phyloP scores from a whole-genome alignment of 2,329 filamentous ascomycete species.

The Arthrobotrys pseudoclavata region DNA sequence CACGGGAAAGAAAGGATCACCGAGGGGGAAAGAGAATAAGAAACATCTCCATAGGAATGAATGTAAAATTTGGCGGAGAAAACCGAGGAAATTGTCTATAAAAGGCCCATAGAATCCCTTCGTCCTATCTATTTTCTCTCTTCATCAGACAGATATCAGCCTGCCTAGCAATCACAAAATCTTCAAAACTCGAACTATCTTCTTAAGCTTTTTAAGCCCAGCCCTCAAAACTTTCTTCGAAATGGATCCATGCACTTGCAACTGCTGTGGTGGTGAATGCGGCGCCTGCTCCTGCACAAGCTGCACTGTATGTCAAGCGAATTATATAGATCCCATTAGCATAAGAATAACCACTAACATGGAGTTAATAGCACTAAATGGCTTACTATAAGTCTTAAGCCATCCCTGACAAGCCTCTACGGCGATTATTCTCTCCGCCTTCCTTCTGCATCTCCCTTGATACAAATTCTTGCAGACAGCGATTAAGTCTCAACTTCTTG shows the following conservation, averaged over 20 bases:
- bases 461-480: not conserved
- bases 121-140: not conserved
- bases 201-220: constrained; percentile 14
- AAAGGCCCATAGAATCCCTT: constrained; percentile 17
- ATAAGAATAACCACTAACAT: not conserved
- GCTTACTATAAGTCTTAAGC: not conserved
- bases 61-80: not conserved
- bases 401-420: not conserved
- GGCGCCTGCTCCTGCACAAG: constrained; percentile 21
- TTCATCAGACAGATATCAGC: constrained; percentile 12
- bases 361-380: constrained; percentile 20
- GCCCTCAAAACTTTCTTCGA: constrained; percentile 9
- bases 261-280: constrained; percentile 25
- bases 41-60: constrained; percentile 8
- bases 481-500: not conserved
- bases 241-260: constrained; percentile 45
- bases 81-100: constrained; percentile 37
- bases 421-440: not conserved
- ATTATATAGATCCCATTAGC: not conserved
- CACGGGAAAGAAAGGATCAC: constrained; percentile 9
- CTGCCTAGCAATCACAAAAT: constrained; percentile 6
- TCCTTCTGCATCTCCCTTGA: not conserved
- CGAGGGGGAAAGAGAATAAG: not conserved
- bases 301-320: constrained; percentile 21
- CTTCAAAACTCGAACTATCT: constrained; percentile 8